Conservation (phyloP, 2,329 filamentous ascomycete species). For the Ceratocystis huliohia region DNA sequence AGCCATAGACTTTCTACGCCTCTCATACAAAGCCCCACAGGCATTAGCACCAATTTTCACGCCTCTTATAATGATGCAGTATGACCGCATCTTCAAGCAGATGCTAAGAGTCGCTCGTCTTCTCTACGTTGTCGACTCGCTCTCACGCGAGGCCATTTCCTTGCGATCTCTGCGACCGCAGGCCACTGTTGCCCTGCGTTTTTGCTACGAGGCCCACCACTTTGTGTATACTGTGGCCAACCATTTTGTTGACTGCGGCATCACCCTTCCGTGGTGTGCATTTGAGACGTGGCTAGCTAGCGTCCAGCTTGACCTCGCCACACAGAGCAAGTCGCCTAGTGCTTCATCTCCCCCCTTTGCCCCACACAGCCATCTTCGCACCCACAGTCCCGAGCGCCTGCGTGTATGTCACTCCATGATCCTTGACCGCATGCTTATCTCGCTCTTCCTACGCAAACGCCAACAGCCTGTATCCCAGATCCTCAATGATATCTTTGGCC, state of each 20-base stretch:
- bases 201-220: constrained; percentile 65
- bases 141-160: constrained; percentile 45
- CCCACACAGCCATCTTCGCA: constrained; percentile 27
- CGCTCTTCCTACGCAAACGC: constrained; percentile 58
- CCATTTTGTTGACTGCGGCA: constrained; percentile 70
- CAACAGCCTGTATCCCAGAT: constrained; percentile 61
- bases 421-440: constrained; percentile 62
- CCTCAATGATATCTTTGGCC: constrained; percentile 61
- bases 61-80: constrained; percentile 55
- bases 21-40: constrained; percentile 68
- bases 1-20: constrained; percentile 81
- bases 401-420: constrained; percentile 58
- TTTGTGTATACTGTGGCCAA: constrained; percentile 60
- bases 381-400: constrained; percentile 52
- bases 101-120: constrained; percentile 67
- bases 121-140: constrained; percentile 57
- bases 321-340: constrained; percentile 25
- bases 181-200: constrained; percentile 34
- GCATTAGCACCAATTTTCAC: constrained; percentile 65
- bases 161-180: constrained; percentile 28
- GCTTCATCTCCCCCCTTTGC: not conserved
- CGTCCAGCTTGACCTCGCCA: constrained; percentile 46
- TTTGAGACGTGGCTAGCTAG: constrained; percentile 55
- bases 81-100: constrained; percentile 73
- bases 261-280: constrained; percentile 57